These are phyloP conservation scores for Rhodamnia rubescens DNA, from an alignment of 345 rosid genomes.

Conservation along the genomic window DNA sequence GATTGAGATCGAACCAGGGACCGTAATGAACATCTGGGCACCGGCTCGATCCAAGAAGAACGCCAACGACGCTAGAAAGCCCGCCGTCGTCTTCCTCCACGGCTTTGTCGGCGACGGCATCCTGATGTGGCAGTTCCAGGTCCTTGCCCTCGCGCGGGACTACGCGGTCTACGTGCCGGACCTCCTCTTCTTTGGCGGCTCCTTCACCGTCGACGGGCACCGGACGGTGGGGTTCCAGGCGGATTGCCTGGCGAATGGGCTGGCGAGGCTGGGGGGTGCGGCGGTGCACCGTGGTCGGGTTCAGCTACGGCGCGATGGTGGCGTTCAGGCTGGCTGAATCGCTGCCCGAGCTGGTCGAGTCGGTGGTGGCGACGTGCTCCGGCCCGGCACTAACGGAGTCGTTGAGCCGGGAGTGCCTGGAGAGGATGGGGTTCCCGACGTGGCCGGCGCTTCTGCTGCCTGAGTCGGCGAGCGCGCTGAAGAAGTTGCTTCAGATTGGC, in stretches of 20 bases:
- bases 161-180: constrained; percentile 38
- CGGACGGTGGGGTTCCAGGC: constrained; percentile 33
- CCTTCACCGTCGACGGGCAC: constrained; percentile 10
- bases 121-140: constrained; percentile 34
- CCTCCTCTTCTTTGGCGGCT: constrained; percentile 36
- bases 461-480: constrained; percentile 1
- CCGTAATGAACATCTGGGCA: constrained; percentile 29
- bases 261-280: constrained; percentile 30
- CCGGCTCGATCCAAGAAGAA: not conserved
- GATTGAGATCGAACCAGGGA: constrained; percentile 23
- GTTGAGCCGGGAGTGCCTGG: not conserved
- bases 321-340: constrained; percentile 32
- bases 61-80: not conserved
- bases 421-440: constrained; percentile 12
- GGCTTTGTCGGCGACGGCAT: constrained; percentile 22
- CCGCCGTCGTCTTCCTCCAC: constrained; percentile 29
- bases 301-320: constrained; percentile 36
- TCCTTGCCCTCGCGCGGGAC: constrained; percentile 7
- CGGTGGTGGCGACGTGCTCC: constrained; percentile 19
- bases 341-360: constrained; percentile 25
- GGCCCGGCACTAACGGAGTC: constrained; percentile 29
- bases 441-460: constrained; percentile 33
- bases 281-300: constrained; percentile 25
- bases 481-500: not conserved
- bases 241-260: constrained; percentile 21